Conservation (phyloP, 495 filamentous ascomycete genomes). For the Bathelium albidoporum region DNA sequence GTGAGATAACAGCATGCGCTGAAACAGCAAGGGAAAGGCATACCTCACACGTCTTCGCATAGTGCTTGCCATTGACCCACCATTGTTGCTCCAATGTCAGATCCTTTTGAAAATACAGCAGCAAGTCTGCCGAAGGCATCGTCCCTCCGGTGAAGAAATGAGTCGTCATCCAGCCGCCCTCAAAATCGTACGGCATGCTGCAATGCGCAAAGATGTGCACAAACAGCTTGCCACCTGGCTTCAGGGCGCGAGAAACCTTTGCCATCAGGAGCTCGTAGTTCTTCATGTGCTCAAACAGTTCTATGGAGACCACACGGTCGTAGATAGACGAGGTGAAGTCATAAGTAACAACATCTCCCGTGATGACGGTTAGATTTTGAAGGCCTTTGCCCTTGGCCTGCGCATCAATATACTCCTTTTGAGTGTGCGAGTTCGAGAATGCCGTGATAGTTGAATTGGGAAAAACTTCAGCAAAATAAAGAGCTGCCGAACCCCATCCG, state of each 20-base stretch:
- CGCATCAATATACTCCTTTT: conserved; percentile 53
- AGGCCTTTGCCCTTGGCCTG: conserved; percentile 43
- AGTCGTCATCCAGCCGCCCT: conserved; percentile 61
- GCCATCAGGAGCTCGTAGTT: conserved; percentile 56
- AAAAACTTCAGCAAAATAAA: conserved; percentile 51
- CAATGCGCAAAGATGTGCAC: conserved; percentile 55
- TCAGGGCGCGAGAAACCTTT: conserved; percentile 46
- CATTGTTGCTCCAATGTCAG: conserved; percentile 48
- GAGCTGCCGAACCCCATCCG: conserved; percentile 53
- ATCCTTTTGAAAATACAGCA: conserved; percentile 55
- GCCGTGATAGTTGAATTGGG: conserved; percentile 49
- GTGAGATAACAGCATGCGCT: too few species aligned
- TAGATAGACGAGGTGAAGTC: conserved; percentile 45
- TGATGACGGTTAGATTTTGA: conserved; percentile 48
- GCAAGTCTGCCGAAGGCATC: conserved; percentile 55
- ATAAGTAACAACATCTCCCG: conserved; percentile 49
- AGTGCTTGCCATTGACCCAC: conserved; percentile 56
- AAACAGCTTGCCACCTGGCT: conserved; percentile 51
- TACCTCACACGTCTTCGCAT: conserved; percentile 56
- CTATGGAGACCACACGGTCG: conserved; percentile 53
- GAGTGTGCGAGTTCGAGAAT: conserved; percentile 54
- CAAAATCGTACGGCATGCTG: conserved; percentile 53
- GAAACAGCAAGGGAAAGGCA: conserved; percentile 12
- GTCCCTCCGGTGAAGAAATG: conserved; percentile 62
- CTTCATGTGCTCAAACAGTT: conserved; percentile 67